Conservation (phyloP, 2,329 filamentous ascomycete genomes). For the Aspergillus proliferans region DNA sequence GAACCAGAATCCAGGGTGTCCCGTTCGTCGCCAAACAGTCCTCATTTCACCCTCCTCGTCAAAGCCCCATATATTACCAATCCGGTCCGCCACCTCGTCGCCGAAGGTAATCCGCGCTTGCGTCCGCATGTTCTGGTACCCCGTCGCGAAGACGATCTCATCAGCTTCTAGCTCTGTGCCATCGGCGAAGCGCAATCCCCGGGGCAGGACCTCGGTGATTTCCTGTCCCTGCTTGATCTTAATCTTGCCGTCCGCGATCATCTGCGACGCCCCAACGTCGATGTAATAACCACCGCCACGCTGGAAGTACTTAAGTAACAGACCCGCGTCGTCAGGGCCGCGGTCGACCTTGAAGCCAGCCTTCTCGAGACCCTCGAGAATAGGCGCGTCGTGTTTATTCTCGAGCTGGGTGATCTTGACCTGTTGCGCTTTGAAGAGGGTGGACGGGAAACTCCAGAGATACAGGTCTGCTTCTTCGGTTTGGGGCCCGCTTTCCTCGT, state of each 20-base stretch:
- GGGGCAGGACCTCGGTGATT: conserved; percentile 47
- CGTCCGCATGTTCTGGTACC: conserved; percentile 63
- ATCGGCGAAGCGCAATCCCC: conserved; percentile 50
- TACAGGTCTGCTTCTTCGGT: conserved; percentile 62
- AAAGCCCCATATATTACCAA: conserved; percentile 58
- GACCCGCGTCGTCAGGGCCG: conserved; percentile 52
- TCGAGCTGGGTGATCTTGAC: conserved; percentile 38
- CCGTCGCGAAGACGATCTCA: conserved; percentile 55
- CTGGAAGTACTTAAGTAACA: conserved; percentile 59
- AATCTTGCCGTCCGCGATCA: conserved; percentile 60
- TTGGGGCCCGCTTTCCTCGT: conserved; percentile 47
- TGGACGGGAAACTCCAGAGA: conserved; percentile 51
- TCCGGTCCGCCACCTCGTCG: conserved; percentile 52
- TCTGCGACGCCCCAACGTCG: conserved; percentile 57
- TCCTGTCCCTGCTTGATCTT: conserved; percentile 59
- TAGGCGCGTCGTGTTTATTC: conserved; percentile 27
- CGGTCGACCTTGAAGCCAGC: conserved; percentile 58
- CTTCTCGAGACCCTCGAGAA: conserved; percentile 43
- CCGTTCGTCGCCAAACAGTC: conserved; percentile 55
- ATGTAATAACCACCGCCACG: conserved; percentile 66
- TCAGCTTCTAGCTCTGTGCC: conserved; percentile 56
- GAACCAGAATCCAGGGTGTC: conserved; percentile 62
- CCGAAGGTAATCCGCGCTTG: conserved; percentile 58
- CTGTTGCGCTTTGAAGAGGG: conserved; percentile 57
- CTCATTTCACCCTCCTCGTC: conserved; percentile 51